Evolutionary conservation across 345 rosid genomes (phyloP), one percentile per base, ranked within the genome.

Genomic region (Corymbia maculata): DNA sequence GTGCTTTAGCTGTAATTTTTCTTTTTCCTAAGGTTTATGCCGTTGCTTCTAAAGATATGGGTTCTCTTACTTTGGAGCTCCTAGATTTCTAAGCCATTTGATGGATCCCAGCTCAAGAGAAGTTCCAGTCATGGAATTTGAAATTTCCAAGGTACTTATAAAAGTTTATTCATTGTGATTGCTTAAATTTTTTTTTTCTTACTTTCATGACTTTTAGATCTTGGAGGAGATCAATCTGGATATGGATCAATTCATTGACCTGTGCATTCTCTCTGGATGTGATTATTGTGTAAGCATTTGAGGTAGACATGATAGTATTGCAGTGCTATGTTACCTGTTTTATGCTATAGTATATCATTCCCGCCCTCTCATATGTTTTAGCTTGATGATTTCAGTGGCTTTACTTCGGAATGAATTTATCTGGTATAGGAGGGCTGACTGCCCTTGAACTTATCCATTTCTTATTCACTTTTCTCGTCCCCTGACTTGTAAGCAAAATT

Each of bases 11-110:
- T 47, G 32, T 68, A 30, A 32, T 51, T 13, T 21, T n/a, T 51
- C n/a, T 32, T 9, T 61, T 89, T 90, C 88, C 90, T 36, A 36
- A 97, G 99, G 99, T 95, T 89, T 97, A 96, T 89, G 99, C 95
- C 21, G 99, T 97, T 88, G 99, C 99, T 90, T 97, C 99, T 85
- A 99, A 97, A 92, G 99, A 97, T 88, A 97, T 97, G 99, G 99
- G 96, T 88, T 97, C 99, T 86, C 93, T 97, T 86, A 97, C 99
- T 84, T 97, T 92, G 98, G 99, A 86, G 98, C 99, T 91, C 92
- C 98, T 86, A 96, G 91, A 70, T 96, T 97, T 94, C 97, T 97
- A 86, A 97, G 98, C 88, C 99, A 96, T 93, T 92, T 97, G 91
- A 97, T 97, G 99, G 98, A 94, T 92, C 98, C 99, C 86, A 94